Conservation (phyloP, 192 early-diverging fungal genomes). For the Coemansia sp. region DNA sequence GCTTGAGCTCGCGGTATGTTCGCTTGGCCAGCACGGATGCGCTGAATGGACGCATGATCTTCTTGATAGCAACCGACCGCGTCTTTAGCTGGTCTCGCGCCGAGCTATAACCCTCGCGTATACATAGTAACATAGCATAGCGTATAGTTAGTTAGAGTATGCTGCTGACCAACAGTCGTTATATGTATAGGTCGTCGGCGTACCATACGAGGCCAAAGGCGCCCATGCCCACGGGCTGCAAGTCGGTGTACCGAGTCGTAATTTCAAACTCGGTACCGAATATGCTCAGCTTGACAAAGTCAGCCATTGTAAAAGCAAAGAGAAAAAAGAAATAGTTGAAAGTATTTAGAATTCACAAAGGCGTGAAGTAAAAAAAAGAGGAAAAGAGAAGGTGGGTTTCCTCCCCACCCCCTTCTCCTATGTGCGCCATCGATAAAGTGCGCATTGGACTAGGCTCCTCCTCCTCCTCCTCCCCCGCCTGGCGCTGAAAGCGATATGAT, state of each 20-base stretch:
- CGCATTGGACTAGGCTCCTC: no score
- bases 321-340: background rate
- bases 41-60: conserved; percentile 94
- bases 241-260: conserved; percentile 85
- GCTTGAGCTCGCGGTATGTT: conserved; percentile 93
- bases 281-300: conserved; percentile 76
- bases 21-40: conserved; percentile 93
- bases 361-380: no score
- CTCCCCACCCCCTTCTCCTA: no score
- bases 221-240: conserved; percentile 96
- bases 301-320: conserved; percentile 56
- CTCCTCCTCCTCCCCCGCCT: background rate
- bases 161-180: no score
- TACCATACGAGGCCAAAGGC: conserved; percentile 98
- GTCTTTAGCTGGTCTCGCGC: conserved; percentile 87
- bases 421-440: no score
- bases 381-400: no score
- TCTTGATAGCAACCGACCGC: conserved; percentile 91
- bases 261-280: conserved; percentile 88
- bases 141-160: no score
- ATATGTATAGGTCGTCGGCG: background rate
- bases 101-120: conserved; percentile 61
- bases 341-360: background rate
- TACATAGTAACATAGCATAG: background rate
- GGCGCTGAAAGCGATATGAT: conserved; percentile 32